Evolutionary conservation across 208 protist species (phyloP).

Genomic region (Leishmania major): DNA sequence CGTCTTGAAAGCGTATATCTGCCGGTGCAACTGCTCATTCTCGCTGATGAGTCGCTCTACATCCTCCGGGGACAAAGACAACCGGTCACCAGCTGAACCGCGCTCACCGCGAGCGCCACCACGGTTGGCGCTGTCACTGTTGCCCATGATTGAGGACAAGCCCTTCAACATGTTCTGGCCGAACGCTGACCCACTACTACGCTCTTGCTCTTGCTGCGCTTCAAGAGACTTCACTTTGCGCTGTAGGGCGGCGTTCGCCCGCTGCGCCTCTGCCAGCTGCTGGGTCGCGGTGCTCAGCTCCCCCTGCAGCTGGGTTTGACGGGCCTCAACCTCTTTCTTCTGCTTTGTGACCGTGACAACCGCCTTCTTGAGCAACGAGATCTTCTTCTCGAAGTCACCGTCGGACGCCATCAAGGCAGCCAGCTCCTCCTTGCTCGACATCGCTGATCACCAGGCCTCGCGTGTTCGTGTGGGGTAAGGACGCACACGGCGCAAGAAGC

Average conservation of each 20-base stretch:
- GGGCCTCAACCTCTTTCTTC: slow-evolving; percentile 72
- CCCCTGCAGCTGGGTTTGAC: slow-evolving; percentile 53
- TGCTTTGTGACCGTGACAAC: slow-evolving; percentile 83
- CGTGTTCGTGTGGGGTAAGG: not conserved
- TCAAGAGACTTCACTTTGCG: slow-evolving; percentile 49
- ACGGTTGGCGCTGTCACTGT: slow-evolving; percentile 24
- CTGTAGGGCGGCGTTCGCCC: slow-evolving; percentile 48
- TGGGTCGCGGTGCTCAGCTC: slow-evolving; percentile 45
- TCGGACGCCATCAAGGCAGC: slow-evolving; percentile 75
- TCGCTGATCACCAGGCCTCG: not conserved
- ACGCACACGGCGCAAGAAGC: not conserved
- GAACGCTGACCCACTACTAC: slow-evolving; percentile 50
- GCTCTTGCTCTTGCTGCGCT: slow-evolving; percentile 48
- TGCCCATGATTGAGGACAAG: slow-evolving; percentile 68
- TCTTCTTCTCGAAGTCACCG: slow-evolving; percentile 78
- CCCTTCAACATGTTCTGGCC: slow-evolving; percentile 73
- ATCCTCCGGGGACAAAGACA: slow-evolving; percentile 54
- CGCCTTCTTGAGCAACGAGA: slow-evolving; percentile 81
- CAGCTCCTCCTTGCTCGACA: slow-evolving; percentile 43
- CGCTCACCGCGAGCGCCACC: slow-evolving; percentile 3
- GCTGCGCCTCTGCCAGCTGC: slow-evolving; percentile 49
- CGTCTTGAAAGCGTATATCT: slow-evolving; percentile 59
- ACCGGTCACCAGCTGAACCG: not conserved
- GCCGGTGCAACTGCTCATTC: slow-evolving; percentile 75
- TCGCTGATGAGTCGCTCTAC: slow-evolving; percentile 68